Evolutionary conservation across 257 asterid genomes (phyloP).

Genomic region (Solanum commersonii): DNA sequence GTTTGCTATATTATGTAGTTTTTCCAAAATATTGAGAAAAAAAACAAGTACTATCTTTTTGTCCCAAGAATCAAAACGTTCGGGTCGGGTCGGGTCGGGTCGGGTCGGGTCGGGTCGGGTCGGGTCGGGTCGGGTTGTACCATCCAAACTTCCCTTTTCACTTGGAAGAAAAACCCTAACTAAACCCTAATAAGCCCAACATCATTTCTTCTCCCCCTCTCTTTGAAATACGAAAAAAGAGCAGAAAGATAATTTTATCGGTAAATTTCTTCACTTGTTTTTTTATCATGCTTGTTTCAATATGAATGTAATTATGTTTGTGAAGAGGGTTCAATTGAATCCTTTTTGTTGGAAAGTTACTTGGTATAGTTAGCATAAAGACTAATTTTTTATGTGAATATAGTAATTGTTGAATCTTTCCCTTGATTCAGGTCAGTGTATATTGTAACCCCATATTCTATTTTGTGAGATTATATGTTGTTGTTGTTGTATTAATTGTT

Average conservation of each 20-base stretch:
- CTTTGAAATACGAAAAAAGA: neutral
- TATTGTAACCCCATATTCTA: too few species aligned
- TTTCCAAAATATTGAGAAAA: too few species aligned
- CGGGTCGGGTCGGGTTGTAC: neutral
- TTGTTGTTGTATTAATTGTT: neutral
- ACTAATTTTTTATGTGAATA: neutral
- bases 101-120: neutral
- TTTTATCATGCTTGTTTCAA: neutral
- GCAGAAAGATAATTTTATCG: neutral
- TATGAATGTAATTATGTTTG: neutral
- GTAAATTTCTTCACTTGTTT: neutral
- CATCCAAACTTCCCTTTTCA: neutral
- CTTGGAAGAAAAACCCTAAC: neutral
- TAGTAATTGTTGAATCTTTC: neutral
- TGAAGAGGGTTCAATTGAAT: neutral
- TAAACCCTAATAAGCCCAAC: neutral
- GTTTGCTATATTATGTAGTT: too few species aligned
- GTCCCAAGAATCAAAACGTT: neutral
- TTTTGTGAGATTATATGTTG: neutral
- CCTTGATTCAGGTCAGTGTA: too few species aligned
- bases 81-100: neutral
- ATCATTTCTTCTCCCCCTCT: neutral
- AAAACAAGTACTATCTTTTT: rapidly evolving
- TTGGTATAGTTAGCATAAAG: neutral
- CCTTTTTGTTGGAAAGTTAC: neutral